Percentiles rank a stretch among this genome's conserved stretches.
These are phyloP conservation scores for Penicillium sp. DNA, from an alignment of 2,329 filamentous ascomycete genomes.

Conservation along the genomic window DNA sequence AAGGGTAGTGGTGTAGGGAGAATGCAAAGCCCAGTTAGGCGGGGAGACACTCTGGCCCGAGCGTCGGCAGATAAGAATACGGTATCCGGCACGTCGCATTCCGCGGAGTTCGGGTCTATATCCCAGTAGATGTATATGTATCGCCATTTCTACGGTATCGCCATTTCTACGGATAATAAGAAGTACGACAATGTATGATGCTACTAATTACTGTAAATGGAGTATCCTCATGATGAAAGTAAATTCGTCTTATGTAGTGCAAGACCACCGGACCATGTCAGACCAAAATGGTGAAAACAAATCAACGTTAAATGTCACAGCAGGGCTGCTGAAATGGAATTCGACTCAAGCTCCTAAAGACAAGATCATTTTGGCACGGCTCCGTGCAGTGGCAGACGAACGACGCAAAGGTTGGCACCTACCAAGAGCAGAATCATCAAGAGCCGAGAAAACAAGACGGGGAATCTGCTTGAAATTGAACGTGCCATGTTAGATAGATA, in stretches of 20 bases:
- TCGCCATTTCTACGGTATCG: no score
- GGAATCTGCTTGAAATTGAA: conserved; percentile 18
- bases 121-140: neutral
- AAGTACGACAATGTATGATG: neutral
- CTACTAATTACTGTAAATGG: neutral
- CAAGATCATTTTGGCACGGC: conserved; percentile 24
- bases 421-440: conserved; percentile 36
- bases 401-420: conserved; percentile 31
- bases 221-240: neutral
- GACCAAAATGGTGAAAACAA: neutral
- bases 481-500: conserved; percentile 25
- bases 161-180: neutral
- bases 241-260: neutral
- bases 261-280: neutral
- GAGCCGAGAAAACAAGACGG: conserved; percentile 21
- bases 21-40: conserved; percentile 8
- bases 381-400: conserved; percentile 18
- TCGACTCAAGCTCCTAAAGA: conserved; percentile 16
- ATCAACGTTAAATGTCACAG: neutral
- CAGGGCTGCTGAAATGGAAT: neutral
- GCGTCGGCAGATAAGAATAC: conserved; percentile 26
- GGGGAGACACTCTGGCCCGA: conserved; percentile 18
- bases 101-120: neutral
- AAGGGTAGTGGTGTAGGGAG: conserved; percentile 10
- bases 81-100: conserved; percentile 15